A percentile compares a stretch with the other conserved stretches of the same genome.
Evolutionary conservation across 192 early-diverging fungal species (phyloP).

Genomic region (Coemansia sp.): DNA sequence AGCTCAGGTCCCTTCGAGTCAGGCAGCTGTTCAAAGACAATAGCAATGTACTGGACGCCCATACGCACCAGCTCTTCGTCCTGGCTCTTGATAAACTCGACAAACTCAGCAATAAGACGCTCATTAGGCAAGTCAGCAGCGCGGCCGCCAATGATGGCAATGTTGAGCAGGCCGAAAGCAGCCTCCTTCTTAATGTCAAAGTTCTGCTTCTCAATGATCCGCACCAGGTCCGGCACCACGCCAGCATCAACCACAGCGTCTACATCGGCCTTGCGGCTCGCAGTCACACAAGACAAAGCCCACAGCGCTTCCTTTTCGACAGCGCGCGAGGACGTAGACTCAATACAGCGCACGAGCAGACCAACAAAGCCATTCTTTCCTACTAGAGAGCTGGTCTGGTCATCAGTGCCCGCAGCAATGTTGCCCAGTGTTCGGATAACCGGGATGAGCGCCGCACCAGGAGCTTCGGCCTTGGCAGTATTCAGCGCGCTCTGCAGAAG

Average conservation of each 20-base stretch:
- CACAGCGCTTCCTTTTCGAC: constrained; percentile 75
- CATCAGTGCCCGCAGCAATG: constrained; percentile 67
- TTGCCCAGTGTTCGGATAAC: constrained; percentile 70
- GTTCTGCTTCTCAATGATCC: constrained; percentile 61
- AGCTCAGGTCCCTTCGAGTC: constrained; percentile 33
- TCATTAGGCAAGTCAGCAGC: constrained; percentile 28
- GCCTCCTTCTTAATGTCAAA: constrained; percentile 77
- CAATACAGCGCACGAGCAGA: constrained; percentile 38
- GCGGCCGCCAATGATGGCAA: constrained; percentile 50
- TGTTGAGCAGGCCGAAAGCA: constrained; percentile 66
- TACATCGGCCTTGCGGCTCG: constrained; percentile 49
- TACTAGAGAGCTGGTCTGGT: constrained; percentile 58
- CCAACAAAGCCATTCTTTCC: constrained; percentile 56
- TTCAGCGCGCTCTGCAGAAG: constrained; percentile 18
- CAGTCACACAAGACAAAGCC: constrained; percentile 73
- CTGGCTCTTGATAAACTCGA: constrained; percentile 66
- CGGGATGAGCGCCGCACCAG: constrained; percentile 55
- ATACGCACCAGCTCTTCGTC: constrained; percentile 66
- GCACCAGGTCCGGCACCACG: constrained; percentile 58
- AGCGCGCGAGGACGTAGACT: constrained; percentile 34
- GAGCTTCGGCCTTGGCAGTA: constrained; percentile 16
- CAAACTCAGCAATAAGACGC: constrained; percentile 34
- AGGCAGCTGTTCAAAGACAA: constrained; percentile 58
- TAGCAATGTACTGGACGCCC: constrained; percentile 62
- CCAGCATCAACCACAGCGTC: constrained; percentile 59